A percentile compares a stretch with the other conserved stretches of the same genome.
Conservation (phyloP, 2,329 filamentous ascomycete genomes). For the Neonectria coccinea region DNA sequence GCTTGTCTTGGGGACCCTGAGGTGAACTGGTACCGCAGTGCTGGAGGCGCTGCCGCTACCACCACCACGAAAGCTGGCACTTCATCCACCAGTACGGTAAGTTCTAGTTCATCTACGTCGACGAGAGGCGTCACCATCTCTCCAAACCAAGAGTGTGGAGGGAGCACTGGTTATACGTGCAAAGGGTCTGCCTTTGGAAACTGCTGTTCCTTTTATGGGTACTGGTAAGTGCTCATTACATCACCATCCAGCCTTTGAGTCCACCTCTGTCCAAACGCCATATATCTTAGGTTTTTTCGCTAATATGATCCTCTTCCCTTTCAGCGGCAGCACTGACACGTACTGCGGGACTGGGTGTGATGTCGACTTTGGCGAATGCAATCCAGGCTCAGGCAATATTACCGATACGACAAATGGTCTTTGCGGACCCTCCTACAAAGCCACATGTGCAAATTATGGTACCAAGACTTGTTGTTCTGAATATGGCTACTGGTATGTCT, state of each 20-base stretch:
- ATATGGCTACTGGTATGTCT: constrained; percentile 50
- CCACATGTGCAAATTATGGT: constrained; percentile 12
- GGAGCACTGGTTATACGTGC: constrained; percentile 51
- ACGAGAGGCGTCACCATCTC: constrained; percentile 25
- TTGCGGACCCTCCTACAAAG: constrained; percentile 18
- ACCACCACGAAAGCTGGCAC: constrained; percentile 16
- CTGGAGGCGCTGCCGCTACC: constrained; percentile 25
- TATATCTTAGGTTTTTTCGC: background rate
- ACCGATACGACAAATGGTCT: constrained; percentile 19
- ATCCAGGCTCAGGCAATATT: background rate
- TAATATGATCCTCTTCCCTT: constrained; percentile 1
- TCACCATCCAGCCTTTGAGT: background rate
- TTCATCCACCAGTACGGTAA: constrained; percentile 1
- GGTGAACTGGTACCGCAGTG: constrained; percentile 62
- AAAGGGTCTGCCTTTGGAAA: constrained; percentile 49
- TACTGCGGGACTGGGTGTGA: constrained; percentile 23
- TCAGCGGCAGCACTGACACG: constrained; percentile 42
- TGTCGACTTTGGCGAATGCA: constrained; percentile 15
- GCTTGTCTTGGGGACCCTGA: constrained; percentile 65
- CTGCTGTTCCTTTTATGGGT: constrained; percentile 54
- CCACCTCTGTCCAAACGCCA: background rate
- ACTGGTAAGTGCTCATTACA: constrained; percentile 47
- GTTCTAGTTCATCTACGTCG: constrained; percentile 27
- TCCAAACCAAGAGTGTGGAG: constrained; percentile 33
- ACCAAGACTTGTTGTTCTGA: constrained; percentile 52